These are phyloP conservation scores for Tetrahymena elliotti DNA, from an alignment of 73 alveolate genomes.

Conservation along the genomic window DNA sequence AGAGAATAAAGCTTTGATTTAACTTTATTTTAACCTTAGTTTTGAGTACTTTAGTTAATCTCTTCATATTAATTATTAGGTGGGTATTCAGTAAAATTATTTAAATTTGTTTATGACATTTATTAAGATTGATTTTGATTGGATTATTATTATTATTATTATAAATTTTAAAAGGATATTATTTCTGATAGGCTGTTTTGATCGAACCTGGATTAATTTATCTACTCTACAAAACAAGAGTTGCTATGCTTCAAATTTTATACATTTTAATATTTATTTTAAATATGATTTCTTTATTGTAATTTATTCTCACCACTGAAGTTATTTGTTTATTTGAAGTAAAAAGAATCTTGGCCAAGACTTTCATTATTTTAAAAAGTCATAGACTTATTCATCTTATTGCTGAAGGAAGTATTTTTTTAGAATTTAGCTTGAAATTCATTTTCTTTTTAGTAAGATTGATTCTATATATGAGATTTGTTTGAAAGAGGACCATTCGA, in stretches of 20 bases:
- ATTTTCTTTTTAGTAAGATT: not conserved
- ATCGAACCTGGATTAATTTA: too few species aligned
- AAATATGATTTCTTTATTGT: too few species aligned
- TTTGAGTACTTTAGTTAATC: not conserved
- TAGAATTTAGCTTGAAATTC: not conserved
- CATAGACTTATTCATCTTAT: not conserved
- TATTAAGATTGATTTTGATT: too few species aligned
- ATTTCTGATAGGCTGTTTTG: not conserved
- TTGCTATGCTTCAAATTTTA: not conserved
- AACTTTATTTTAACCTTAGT: not conserved
- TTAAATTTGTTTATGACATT: too few species aligned
- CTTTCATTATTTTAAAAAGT: too few species aligned
- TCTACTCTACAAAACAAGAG: not conserved
- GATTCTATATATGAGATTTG: not conserved
- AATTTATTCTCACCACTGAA: not conserved
- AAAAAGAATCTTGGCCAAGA: not conserved
- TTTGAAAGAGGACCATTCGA: not conserved
- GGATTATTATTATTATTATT: too few species aligned
- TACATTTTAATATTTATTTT: too few species aligned
- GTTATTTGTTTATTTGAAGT: too few species aligned
- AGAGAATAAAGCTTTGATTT: not conserved
- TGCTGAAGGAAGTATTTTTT: not conserved
- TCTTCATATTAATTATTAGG: too few species aligned
- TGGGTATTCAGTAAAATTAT: too few species aligned
- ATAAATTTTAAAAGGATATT: not conserved